Conservation (phyloP, 2,329 filamentous ascomycete genomes). For the Pseudogymnoascus sp. region DNA sequence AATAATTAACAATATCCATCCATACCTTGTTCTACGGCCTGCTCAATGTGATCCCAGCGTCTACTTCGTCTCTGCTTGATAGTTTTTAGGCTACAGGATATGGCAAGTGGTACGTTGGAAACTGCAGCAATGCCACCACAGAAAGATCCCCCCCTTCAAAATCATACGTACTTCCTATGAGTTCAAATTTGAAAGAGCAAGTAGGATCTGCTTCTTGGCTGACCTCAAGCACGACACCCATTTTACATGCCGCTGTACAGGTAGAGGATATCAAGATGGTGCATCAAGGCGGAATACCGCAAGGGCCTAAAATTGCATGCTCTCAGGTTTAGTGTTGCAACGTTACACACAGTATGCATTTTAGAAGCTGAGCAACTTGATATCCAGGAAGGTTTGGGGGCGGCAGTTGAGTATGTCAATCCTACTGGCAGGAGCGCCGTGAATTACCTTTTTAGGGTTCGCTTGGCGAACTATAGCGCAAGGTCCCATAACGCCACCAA, state of each 20-base stretch:
- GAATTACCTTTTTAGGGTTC: constrained; percentile 1
- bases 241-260: background rate
- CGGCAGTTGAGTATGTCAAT: background rate
- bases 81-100: background rate
- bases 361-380: background rate
- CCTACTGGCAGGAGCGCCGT: background rate
- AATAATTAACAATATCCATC: background rate
- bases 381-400: background rate
- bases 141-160: background rate
- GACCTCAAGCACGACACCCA: background rate
- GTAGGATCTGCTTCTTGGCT: background rate
- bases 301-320: background rate
- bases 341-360: background rate
- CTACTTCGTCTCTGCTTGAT: background rate
- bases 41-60: background rate
- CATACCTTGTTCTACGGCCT: background rate
- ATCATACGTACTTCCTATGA: background rate
- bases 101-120: background rate
- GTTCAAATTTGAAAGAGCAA: background rate
- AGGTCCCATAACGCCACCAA: background rate
- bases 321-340: background rate
- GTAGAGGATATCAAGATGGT: background rate
- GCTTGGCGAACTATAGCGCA: background rate
- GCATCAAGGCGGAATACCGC: background rate
- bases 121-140: background rate